A percentile compares a stretch with the other conserved stretches of the same genome.
Conservation (phyloP, 768 basidiomycete genomes). For the Hericium rajendrae region DNA sequence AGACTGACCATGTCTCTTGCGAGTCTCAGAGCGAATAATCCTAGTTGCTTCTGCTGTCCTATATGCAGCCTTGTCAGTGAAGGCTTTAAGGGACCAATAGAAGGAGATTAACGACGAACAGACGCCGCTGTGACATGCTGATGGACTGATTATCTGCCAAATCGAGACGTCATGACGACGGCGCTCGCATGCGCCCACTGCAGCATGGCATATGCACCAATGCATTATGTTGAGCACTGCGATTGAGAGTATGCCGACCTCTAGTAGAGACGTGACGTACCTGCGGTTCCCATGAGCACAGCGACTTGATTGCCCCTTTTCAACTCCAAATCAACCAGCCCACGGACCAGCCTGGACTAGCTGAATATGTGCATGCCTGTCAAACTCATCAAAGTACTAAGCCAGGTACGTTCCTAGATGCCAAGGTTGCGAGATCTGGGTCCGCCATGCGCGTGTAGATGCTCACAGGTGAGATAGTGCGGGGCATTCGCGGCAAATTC, state of each 20-base stretch:
- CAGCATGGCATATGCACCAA: conserved; percentile 66
- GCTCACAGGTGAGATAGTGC: conserved; percentile 63
- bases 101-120: too few relatives aligned
- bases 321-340: conserved; percentile 59
- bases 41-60: too few relatives aligned
- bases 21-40: too few relatives aligned
- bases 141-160: too few relatives aligned
- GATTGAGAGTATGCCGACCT: background rate
- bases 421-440: conserved; percentile 44
- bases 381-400: conserved; percentile 70
- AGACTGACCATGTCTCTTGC: too few relatives aligned
- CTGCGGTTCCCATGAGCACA: conserved; percentile 84
- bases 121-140: too few relatives aligned
- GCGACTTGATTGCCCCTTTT: conserved; percentile 68
- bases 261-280: conserved; percentile 25
- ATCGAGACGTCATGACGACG: conserved; percentile 44
- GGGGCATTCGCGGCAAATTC: conserved; percentile 35
- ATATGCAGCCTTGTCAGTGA: too few relatives aligned
- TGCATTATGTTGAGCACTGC: background rate
- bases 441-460: conserved; percentile 48
- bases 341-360: conserved; percentile 54
- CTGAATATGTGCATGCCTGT: conserved; percentile 35
- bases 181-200: conserved; percentile 82
- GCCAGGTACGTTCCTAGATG: conserved; percentile 37
- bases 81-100: too few relatives aligned